A percentile compares a stretch with the other conserved stretches of the same genome.
phyloP scores from a whole-genome alignment of 495 filamentous ascomycete species.

The Xylaria bambusicola region DNA sequence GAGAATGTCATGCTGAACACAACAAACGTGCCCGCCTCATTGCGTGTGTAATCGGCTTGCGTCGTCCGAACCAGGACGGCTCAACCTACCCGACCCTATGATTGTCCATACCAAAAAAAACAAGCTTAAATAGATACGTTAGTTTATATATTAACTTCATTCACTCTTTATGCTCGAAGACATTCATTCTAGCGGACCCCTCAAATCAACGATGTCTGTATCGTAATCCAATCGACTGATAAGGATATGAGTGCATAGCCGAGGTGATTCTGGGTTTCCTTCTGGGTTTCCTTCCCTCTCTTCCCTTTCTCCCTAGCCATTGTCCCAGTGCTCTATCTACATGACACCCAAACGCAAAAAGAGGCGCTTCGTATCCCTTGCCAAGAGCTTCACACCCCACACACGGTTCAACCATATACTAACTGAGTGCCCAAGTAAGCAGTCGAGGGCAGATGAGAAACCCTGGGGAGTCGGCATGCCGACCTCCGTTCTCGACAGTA shows the following conservation, averaged over 20 bases:
- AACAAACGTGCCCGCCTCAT: neutral
- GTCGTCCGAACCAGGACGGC: too few relatives aligned
- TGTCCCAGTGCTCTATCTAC: neutral
- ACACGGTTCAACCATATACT: neutral
- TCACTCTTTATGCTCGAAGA: too few relatives aligned
- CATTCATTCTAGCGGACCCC: too few relatives aligned
- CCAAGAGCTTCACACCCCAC: neutral
- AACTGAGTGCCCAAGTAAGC: neutral
- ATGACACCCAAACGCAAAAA: neutral
- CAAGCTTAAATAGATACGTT: too few relatives aligned
- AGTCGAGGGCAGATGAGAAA: neutral
- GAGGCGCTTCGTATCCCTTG: slow-evolving; percentile 9
- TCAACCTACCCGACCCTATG: too few relatives aligned
- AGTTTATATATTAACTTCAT: too few relatives aligned
- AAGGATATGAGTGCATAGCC: too few relatives aligned
- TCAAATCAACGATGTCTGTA: too few relatives aligned
- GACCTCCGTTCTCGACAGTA: neutral
- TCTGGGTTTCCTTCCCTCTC: neutral
- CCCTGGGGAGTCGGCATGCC: neutral
- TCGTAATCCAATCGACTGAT: too few relatives aligned
- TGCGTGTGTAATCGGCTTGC: neutral
- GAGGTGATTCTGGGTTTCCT: too few relatives aligned
- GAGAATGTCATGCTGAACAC: too few relatives aligned
- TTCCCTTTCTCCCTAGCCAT: neutral
- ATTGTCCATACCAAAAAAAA: too few relatives aligned